Base-by-base conservation (phyloP, 306 rosid species). In the Malus asiatica region DNA sequence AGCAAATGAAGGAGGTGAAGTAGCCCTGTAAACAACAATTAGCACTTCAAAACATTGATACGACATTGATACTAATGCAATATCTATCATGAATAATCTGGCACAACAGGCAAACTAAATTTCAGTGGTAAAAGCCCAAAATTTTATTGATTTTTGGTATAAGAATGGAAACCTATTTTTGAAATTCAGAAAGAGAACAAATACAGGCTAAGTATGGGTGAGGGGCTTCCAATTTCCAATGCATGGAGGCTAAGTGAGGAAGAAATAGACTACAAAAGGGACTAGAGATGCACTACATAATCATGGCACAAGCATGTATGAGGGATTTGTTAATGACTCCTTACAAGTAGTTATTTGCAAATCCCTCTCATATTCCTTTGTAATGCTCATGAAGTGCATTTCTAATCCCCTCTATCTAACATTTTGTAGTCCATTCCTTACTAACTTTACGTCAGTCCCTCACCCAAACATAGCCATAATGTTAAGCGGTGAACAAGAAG, bases 1-100 rank as follows among this genome's bases (percentile, higher is more conserved):
- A 42, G 99, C 99, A 87, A 95, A 95, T 14, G 99, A 95, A 57
- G 99, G 99, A 70, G 99, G 99, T n/a, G 88, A 88, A 72, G 99
- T 95, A 1, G 96, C 99, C 86, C 99, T 95, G 83, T 23, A 83
- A 84, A 77, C 66, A 29, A 83, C 57, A 45, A 74, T 52, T 52
- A 48, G 42, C 78, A 71, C 62, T 63, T 73, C 73, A 71, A 65
- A 46, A 72, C 55, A 75, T 63, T 22, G 55, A 64, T 64, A 30
- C 51, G 22, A 72, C 60, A 75, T 63, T 22, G 55, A 64, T 64
- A 30, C 52, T 32, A 76, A 65, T 57, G 57, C 78, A 69, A 76
- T 44, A 55, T 74, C 68, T 64, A 73, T 76, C 59, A 72, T 33
- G 38, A 40, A 77, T 68, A 78, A 72, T 68, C 30, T 19, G 22